These are phyloP conservation scores for Schoenoplectus triqueter DNA, from an alignment of 202 grass and related monocot species.

Conservation along the genomic window DNA sequence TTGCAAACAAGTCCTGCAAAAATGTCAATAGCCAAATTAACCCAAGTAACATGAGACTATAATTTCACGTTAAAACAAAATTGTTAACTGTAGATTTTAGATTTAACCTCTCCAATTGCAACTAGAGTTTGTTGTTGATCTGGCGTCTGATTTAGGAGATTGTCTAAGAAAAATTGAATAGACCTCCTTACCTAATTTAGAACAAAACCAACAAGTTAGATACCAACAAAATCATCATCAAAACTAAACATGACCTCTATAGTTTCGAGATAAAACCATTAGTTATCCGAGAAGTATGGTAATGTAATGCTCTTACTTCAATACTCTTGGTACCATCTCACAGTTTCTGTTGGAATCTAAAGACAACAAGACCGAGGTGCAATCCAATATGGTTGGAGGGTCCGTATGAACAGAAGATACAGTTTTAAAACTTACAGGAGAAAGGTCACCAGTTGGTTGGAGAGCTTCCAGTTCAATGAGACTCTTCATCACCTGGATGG, in stretches of 20 bases:
- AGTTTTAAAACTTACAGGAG: slow-evolving; percentile 64
- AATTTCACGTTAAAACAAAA: slow-evolving; percentile 27
- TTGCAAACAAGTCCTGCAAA: slow-evolving; percentile 92
- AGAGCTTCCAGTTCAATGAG: slow-evolving; percentile 92
- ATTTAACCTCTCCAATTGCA: slow-evolving; percentile 89
- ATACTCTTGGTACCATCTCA: not conserved
- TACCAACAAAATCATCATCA: slow-evolving; percentile 28
- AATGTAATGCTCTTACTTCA: not conserved
- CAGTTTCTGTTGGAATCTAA: not conserved
- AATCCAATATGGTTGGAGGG: not conserved
- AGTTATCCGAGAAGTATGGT: not conserved
- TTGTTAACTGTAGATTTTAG: slow-evolving; percentile 22
- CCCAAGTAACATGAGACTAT: slow-evolving; percentile 7
- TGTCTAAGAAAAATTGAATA: slow-evolving; percentile 91
- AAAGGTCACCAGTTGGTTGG: slow-evolving; percentile 84
- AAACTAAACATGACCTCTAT: slow-evolving; percentile 18
- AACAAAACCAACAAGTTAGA: slow-evolving; percentile 25
- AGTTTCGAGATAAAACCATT: slow-evolving; percentile 30
- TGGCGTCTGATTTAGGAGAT: slow-evolving; percentile 67
- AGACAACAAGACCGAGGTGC: not conserved
- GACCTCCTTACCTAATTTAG: slow-evolving; percentile 82
- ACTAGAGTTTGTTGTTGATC: slow-evolving; percentile 84
- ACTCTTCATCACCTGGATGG: slow-evolving; percentile 82
- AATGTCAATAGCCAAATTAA: slow-evolving; percentile 41
- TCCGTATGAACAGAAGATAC: slow-evolving; percentile 30